A percentile compares a stretch with the other conserved stretches of the same genome.
Conservation (phyloP, 768 basidiomycete genomes). For the Artomyces pyxidatus region DNA sequence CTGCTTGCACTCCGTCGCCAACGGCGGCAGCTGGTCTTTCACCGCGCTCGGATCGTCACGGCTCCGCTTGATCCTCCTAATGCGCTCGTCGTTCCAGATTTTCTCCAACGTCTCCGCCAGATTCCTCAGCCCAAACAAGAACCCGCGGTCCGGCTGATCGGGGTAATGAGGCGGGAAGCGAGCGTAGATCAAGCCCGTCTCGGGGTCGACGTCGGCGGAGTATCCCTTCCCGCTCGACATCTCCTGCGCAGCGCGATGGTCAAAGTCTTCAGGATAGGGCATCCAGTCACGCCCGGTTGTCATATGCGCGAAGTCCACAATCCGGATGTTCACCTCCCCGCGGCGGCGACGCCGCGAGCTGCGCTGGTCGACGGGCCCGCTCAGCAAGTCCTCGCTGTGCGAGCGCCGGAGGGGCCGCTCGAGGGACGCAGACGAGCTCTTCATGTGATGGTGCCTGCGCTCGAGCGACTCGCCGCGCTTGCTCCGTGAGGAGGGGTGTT, state of each 20-base stretch:
- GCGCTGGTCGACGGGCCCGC: constrained; percentile 58
- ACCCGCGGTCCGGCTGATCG: constrained; percentile 87
- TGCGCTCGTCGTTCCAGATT: constrained; percentile 84
- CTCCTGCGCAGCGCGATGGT: constrained; percentile 33
- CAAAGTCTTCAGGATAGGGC: constrained; percentile 44
- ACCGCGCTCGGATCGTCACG: constrained; percentile 42
- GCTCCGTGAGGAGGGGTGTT: constrained; percentile 56
- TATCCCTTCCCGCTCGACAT: constrained; percentile 62
- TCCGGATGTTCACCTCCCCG: constrained; percentile 90
- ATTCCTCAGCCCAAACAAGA: constrained; percentile 84
- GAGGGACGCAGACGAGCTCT: background rate
- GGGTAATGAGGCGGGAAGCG: constrained; percentile 92
- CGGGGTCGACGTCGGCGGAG: constrained; percentile 72
- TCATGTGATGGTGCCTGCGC: constrained; percentile 27
- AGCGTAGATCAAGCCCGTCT: constrained; percentile 79
- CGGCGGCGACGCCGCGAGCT: constrained; percentile 61
- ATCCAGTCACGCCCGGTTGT: constrained; percentile 93
- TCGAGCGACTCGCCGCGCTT: constrained; percentile 77
- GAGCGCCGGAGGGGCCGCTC: constrained; percentile 41
- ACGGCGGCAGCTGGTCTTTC: constrained; percentile 48
- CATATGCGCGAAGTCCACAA: constrained; percentile 98
- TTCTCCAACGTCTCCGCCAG: constrained; percentile 67
- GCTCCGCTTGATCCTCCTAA: constrained; percentile 48
- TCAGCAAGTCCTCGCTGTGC: constrained; percentile 72
- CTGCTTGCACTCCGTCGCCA: constrained; percentile 67